Conservation (phyloP, 2,329 filamentous ascomycete genomes). For the Botrytis hyacinthi region DNA sequence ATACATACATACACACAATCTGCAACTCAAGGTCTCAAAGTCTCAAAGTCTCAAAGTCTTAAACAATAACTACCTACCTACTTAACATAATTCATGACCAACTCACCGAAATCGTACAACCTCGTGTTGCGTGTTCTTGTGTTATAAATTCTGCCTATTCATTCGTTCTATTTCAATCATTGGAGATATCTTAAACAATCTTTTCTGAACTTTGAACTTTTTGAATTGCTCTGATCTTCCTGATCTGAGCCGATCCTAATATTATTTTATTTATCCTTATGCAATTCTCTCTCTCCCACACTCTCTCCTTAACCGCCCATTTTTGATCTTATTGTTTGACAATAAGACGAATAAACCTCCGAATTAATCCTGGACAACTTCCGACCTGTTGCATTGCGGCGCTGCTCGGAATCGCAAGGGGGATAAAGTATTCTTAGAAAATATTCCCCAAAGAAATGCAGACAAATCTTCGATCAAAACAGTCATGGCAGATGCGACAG, state of each 20-base stretch:
- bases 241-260: background rate
- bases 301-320: background rate
- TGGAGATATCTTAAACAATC: background rate
- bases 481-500: slow-evolving; percentile 19
- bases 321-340: background rate
- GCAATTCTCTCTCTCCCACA: background rate
- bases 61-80: background rate
- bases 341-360: background rate
- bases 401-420: background rate
- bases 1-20: background rate
- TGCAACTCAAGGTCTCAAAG: background rate
- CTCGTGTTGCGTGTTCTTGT: slow-evolving; percentile 16
- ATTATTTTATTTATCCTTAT: background rate
- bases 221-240: background rate
- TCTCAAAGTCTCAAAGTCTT: background rate
- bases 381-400: slow-evolving; percentile 6
- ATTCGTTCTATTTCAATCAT: slow-evolving; percentile 8
- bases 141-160: slow-evolving; percentile 16
- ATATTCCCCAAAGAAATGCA: slow-evolving; percentile 2
- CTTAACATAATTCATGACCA: slow-evolving; percentile 1
- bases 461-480: slow-evolving; percentile 3
- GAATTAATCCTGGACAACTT: background rate
- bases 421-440: background rate
- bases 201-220: background rate
- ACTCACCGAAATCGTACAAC: slow-evolving; percentile 11